Conservation (phyloP, 768 basidiomycete species). For the Boletus insuetus region DNA sequence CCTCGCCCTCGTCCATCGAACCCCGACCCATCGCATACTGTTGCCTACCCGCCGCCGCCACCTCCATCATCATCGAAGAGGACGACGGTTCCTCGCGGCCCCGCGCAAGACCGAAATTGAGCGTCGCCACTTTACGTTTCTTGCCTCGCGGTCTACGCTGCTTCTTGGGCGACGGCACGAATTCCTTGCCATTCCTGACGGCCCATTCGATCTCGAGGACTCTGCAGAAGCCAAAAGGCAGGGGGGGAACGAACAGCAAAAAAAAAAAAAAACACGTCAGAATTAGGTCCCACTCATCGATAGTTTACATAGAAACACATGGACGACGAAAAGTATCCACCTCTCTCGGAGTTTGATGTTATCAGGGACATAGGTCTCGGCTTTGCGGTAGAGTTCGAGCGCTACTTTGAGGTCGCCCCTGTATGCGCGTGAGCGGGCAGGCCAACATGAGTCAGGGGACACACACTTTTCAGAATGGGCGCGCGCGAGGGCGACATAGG, state of each 20-base stretch:
- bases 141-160: constrained; percentile 33
- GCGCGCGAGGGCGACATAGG: constrained; percentile 81
- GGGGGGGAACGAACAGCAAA: neutral
- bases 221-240: constrained; percentile 35
- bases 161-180: constrained; percentile 55
- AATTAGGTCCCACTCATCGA: constrained; percentile 35
- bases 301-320: constrained; percentile 60
- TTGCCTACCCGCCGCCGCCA: neutral
- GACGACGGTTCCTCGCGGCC: constrained; percentile 10
- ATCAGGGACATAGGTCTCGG: constrained; percentile 80
- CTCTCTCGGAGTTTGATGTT: constrained; percentile 84
- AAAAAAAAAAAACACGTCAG: constrained; percentile 39
- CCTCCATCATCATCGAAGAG: constrained; percentile 11
- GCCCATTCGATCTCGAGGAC: constrained; percentile 84
- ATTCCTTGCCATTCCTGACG: constrained; percentile 58
- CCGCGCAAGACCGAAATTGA: constrained; percentile 8
- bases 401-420: constrained; percentile 83
- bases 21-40: constrained; percentile 17
- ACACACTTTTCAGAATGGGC: constrained; percentile 78
- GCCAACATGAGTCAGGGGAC: neutral
- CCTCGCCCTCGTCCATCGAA: constrained; percentile 42
- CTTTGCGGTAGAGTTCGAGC: constrained; percentile 78
- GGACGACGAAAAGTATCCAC: constrained; percentile 73
- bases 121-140: constrained; percentile 30
- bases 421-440: neutral